Percentiles rank a stretch among this genome's conserved stretches.
phyloP scores from a whole-genome alignment of 176 grass and related monocot genomes.

The Tillandsia fasciculata region DNA sequence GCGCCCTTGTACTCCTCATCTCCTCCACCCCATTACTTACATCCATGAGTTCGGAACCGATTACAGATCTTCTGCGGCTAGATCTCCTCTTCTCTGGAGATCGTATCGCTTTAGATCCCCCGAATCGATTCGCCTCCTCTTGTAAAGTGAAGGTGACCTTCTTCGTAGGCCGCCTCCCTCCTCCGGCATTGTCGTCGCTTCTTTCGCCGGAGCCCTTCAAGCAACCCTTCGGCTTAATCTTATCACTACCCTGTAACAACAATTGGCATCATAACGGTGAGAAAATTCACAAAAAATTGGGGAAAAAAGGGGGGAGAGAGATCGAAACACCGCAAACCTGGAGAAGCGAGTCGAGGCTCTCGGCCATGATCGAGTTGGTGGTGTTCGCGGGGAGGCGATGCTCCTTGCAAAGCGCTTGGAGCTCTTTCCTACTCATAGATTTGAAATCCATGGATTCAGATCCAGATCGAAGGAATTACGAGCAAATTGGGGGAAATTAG shows the following conservation, averaged over 20 bases:
- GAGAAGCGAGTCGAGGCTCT: slow-evolving; percentile 19
- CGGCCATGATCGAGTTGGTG: slow-evolving; percentile 28
- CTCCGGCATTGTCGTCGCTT: neutral
- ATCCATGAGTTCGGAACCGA: neutral
- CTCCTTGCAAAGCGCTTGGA: slow-evolving; percentile 48
- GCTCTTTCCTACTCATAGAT: slow-evolving; percentile 31
- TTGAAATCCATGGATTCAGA: slow-evolving; percentile 28
- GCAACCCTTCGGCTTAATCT: slow-evolving; percentile 26
- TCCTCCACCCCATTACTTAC: neutral
- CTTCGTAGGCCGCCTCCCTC: slow-evolving; percentile 16
- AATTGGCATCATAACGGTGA: neutral
- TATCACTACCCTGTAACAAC: neutral
- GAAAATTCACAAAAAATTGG: too few relatives aligned
- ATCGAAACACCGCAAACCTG: slow-evolving; percentile 16
- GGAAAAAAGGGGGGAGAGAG: too few relatives aligned
- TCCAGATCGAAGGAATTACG: neutral
- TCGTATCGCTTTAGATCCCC: neutral
- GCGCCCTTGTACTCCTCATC: slow-evolving; percentile 22
- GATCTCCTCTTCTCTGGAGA: slow-evolving; percentile 17
- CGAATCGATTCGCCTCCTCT: neutral
- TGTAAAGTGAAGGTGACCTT: slow-evolving; percentile 28
- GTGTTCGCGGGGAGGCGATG: slow-evolving; percentile 32
- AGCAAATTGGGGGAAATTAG: neutral
- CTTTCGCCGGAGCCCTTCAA: slow-evolving; percentile 27
- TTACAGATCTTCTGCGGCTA: slow-evolving; percentile 14